Conservation (phyloP, 148 eudicot species). For the Tetragonia tetragonoides region DNA sequence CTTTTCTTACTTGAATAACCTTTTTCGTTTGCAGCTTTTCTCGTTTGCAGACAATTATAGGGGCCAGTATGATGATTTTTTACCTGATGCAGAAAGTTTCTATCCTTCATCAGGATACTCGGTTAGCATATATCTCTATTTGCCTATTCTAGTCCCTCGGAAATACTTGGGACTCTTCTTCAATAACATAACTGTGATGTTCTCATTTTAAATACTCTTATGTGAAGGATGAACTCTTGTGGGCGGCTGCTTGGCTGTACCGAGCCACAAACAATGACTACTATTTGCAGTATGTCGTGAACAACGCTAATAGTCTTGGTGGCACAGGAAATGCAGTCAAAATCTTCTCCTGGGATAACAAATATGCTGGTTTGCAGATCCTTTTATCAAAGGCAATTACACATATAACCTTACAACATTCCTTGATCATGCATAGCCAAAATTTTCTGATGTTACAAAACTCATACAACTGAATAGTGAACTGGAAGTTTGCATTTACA, state of each 20-base stretch:
- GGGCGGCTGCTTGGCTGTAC: conserved; percentile 83
- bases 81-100: conserved; percentile 29
- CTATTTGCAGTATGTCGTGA: conserved; percentile 49
- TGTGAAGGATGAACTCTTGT: conserved; percentile 60
- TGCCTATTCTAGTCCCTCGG: background rate
- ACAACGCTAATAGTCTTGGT: conserved; percentile 46
- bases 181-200: background rate
- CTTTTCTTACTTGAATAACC: background rate
- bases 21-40: conserved; percentile 31
- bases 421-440: background rate
- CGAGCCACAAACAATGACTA: conserved; percentile 48
- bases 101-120: conserved; percentile 48
- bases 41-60: conserved; percentile 44
- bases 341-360: conserved; percentile 77
- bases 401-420: background rate
- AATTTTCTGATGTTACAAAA: too few relatives aligned
- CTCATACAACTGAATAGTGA: too few relatives aligned
- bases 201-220: background rate
- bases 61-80: conserved; percentile 36
- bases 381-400: conserved; percentile 58
- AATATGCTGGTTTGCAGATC: conserved; percentile 66
- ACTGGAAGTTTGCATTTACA: too few relatives aligned
- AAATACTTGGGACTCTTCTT: too few relatives aligned
- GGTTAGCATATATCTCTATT: conserved; percentile 15
- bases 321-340: conserved; percentile 56